Evolutionary conservation across 2,329 filamentous ascomycete species (phyloP), one percentile per base, ranked within the genome.

Genomic region (Emmonsiellopsis sp.): DNA sequence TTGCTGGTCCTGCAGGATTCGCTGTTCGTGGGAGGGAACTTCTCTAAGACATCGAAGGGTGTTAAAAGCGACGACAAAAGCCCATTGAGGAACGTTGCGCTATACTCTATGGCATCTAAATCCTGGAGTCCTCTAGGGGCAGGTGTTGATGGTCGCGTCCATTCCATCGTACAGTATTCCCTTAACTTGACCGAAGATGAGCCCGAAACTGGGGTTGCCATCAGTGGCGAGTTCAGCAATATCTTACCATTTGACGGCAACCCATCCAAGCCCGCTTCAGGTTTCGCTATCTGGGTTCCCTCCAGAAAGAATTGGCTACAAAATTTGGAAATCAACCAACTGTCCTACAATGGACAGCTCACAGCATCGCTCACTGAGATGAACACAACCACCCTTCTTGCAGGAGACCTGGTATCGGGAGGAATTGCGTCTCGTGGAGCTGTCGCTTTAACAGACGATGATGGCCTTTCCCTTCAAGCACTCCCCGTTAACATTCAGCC

Each of bases 251-350:
- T 51, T 13, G 82, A 74, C 37, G 75, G 76, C 58, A 84, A 84
- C 59, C 68, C 77, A 6, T 79, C 82, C 8, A 77, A 84, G 32
- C 63, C 78, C 7, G 86, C 84, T 0, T 71, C 82, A 49, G 90
- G 91, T 2, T 89, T 98, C 63, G 92, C 89, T 11, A 77, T 97
- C 39, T 98, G 93, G 93, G 85, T 97, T 6, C 88, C 88, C 2
- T 94, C 90, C 3, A 77, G 80, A 57, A 79, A 77, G 54, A 93
- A 93, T 65, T 98, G 93, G 93, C 76, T 98, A 13, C 83, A 89
- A 64, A 93, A 94, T 60, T 72, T 96, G 14, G 65, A 80, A 14
- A 74, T 81, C 6, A 72, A 80, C 6, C 77, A 83, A 34, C 83
- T 87, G 52, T 76, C 80, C 6, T 80, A 94, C 61, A 77, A 78